A percentile compares a stretch with the other conserved stretches of the same genome.
Evolutionary conservation across 306 rosid species (phyloP).

Genomic region (Rosa lucieae): DNA sequence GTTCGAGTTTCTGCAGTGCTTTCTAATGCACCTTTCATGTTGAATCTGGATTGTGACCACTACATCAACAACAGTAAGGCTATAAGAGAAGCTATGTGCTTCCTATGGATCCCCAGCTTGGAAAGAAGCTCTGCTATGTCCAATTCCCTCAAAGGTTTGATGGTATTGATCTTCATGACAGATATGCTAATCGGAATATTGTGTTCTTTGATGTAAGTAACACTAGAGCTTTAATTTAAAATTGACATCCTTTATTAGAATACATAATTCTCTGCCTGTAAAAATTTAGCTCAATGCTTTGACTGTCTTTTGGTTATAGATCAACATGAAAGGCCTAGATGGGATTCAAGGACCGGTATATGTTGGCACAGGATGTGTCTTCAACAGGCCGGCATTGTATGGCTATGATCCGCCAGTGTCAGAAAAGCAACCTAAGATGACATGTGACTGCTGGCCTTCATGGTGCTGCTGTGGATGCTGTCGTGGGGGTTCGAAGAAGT

Average conservation of each 20-base stretch:
- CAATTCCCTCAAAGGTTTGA: conserved; percentile 93
- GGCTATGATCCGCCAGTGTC: conserved; percentile 76
- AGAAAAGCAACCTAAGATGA: conserved; percentile 69
- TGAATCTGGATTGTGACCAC: conserved; percentile 97
- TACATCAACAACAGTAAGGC: conserved; percentile 94
- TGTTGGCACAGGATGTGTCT: conserved; percentile 93
- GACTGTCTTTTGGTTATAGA: conserved; percentile 42
- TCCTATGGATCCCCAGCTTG: conserved; percentile 85
- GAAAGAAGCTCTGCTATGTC: conserved; percentile 77
- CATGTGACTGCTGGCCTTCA: conserved; percentile 80
- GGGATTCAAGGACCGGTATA: conserved; percentile 98
- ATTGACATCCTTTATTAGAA: neutral
- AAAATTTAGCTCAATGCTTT: conserved; percentile 19
- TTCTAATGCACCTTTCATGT: conserved; percentile 89
- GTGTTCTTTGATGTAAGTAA: conserved; percentile 82
- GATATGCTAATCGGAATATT: conserved; percentile 81
- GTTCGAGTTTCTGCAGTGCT: conserved; percentile 96
- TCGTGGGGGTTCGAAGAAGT: conserved; percentile 65
- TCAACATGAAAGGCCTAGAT: conserved; percentile 95
- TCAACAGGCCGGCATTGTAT: conserved; percentile 85
- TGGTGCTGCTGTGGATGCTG: conserved; percentile 59
- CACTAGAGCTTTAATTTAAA: neutral
- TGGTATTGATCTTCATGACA: conserved; percentile 69
- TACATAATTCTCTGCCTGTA: conserved; percentile 5
- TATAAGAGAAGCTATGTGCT: conserved; percentile 94